A percentile compares a stretch with the other conserved stretches of the same genome.
Conservation (phyloP, 768 basidiomycete genomes). For the Auriscalpium orientale region DNA sequence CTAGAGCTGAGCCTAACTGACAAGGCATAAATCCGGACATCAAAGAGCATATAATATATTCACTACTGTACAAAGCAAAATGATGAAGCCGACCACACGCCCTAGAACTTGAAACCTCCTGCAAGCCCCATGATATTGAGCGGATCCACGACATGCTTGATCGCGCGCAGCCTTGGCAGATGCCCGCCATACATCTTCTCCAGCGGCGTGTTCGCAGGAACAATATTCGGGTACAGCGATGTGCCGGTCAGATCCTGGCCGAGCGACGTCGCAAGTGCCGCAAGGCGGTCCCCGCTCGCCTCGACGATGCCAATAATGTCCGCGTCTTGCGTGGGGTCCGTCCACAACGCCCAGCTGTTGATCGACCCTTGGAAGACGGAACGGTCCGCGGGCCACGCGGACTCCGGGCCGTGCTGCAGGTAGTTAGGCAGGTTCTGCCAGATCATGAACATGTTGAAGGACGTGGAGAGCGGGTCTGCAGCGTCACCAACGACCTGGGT, state of each 20-base stretch:
- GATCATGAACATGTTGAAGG: neutral
- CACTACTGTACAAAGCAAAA: neutral
- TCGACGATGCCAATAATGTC: neutral
- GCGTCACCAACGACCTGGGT: neutral
- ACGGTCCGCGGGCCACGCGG: constrained; percentile 10
- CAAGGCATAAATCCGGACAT: no score
- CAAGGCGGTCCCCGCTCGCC: neutral
- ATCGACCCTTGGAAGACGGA: neutral
- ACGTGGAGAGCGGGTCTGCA: neutral
- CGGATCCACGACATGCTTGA: constrained; percentile 11
- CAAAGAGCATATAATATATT: no score
- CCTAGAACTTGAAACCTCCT: constrained; percentile 15
- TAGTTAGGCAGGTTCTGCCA: neutral
- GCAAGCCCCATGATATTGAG: constrained; percentile 16
- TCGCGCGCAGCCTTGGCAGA: constrained; percentile 3
- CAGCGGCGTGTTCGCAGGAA: constrained; percentile 7
- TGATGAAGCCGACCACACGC: neutral
- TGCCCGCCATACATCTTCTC: constrained; percentile 13
- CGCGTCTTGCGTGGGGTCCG: neutral
- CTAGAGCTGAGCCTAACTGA: neutral
- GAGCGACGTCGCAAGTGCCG: constrained; percentile 7
- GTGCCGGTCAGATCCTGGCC: constrained; percentile 11
- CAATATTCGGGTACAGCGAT: constrained; percentile 12
- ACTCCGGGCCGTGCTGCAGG: neutral
- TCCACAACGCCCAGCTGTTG: neutral